Base-by-base conservation (phyloP, 352 stramenopile species). In the Aphanomyces euteiches region DNA sequence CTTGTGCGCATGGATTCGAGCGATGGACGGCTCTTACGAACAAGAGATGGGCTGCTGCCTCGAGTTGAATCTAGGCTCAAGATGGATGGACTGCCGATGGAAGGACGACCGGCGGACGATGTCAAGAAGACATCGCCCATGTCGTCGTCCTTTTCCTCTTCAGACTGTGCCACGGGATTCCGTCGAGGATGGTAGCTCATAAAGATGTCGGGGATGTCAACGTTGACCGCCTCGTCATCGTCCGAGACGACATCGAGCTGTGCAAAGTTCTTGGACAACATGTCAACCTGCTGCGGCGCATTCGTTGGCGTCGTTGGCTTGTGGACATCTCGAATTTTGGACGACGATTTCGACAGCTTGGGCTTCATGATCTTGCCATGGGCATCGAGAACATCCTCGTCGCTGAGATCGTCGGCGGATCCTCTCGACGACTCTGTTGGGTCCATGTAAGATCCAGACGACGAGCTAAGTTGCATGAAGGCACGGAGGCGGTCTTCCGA, bases 191-290 rank as follows among this genome's bases (percentile, higher is more conserved):
- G 57, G 38, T 21, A 47, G 37, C 57, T 66, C 57, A 66, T 66
- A 53, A 66, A 66, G 8, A 66, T 66, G 57, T 66, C 57, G 57
- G 57, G 57, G 28, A 41, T 66, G 37, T 66, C 40, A 19, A 58
- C 36, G 15, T 58, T 28, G 7, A 36, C 21, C 7, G 50, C 1
- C 7, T 8, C 21, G 12, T 66, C 57, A 15, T 48, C n/a, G 57
- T 66, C 57, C 6, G 57, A 66, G 50, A 7, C 19, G 17, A 50
- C 43, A 21, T 66, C 57, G 38, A 66, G 40, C 10, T 66, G 37
- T 15, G 57, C 57, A 66, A 66, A 66, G 21, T 66, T 37, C 15
- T 21, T 13, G 15, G 57, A 66, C 17, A 66, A 41, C 57, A 66
- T 66, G 34, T 66, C 57, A 5, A 66, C 57, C 10, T 28, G 34